Evolutionary conservation across 495 filamentous ascomycete species (phyloP).

Genomic region (Neurospora sp.): DNA sequence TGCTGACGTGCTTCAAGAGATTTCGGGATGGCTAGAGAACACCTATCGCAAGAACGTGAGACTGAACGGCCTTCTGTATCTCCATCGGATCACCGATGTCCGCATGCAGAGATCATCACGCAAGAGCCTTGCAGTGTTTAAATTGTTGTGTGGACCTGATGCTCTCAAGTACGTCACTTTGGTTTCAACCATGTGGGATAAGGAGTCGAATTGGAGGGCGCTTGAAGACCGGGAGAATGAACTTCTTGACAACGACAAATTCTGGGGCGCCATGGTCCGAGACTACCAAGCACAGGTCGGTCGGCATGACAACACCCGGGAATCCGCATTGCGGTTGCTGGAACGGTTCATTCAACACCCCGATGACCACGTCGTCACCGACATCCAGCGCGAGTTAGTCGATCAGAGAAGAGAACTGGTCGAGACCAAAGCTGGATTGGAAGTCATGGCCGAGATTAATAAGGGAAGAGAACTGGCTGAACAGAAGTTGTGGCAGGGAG

Average conservation of each 20-base stretch:
- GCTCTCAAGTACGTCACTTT: constrained; percentile 28
- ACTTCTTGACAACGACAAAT: constrained; percentile 19
- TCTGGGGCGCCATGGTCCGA: constrained; percentile 27
- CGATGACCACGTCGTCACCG: not conserved
- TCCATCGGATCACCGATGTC: constrained; percentile 33
- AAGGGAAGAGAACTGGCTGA: not conserved
- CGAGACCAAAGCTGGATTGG: not conserved
- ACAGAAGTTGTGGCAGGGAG: too few species aligned
- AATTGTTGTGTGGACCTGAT: constrained; percentile 28
- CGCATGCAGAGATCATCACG: constrained; percentile 28
- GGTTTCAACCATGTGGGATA: constrained; percentile 32
- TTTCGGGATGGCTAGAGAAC: constrained; percentile 17
- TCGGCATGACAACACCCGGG: constrained; percentile 8
- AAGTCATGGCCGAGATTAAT: not conserved
- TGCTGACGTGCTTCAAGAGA: constrained; percentile 26
- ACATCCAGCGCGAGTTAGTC: not conserved
- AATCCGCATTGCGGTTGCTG: not conserved
- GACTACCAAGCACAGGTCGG: constrained; percentile 11
- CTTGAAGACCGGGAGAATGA: constrained; percentile 18
- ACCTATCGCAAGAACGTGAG: too few species aligned
- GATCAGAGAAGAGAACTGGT: not conserved
- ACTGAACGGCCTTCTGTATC: constrained; percentile 28
- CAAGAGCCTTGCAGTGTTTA: constrained; percentile 32
- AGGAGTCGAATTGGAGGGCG: constrained; percentile 2
- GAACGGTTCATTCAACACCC: not conserved